A percentile compares a stretch with the other conserved stretches of the same genome.
Evolutionary conservation across 495 filamentous ascomycete species (phyloP).

Genomic region (Penicillium arizonense): DNA sequence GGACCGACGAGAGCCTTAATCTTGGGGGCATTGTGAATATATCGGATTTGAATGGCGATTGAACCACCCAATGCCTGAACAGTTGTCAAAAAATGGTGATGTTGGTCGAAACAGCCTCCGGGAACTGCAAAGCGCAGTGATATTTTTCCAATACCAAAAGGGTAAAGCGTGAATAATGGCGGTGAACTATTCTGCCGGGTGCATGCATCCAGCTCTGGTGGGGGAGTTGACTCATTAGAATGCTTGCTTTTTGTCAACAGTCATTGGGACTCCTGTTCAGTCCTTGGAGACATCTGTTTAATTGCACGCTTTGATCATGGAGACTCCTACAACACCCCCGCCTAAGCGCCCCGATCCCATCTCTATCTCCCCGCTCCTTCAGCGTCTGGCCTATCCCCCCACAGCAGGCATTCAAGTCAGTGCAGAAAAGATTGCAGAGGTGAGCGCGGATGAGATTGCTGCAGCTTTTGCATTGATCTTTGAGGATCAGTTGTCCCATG

Average conservation of each 20-base stretch:
- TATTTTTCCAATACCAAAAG: conserved; percentile 26
- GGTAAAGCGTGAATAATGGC: conserved; percentile 11
- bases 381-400: conserved; percentile 69
- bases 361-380: conserved; percentile 79
- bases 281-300: background rate
- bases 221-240: background rate
- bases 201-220: conserved; percentile 12
- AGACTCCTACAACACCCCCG: conserved; percentile 19
- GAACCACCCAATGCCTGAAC: conserved; percentile 1
- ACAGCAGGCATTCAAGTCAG: conserved; percentile 53
- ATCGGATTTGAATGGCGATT: background rate
- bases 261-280: background rate
- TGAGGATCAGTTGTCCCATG: conserved; percentile 74
- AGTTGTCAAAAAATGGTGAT: conserved; percentile 11
- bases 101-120: conserved; percentile 19
- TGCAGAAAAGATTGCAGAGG: conserved; percentile 78
- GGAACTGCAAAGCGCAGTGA: conserved; percentile 19
- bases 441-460: conserved; percentile 79
- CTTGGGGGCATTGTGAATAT: conserved; percentile 46
- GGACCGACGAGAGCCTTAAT: conserved; percentile 37
- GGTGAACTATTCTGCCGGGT: conserved; percentile 19
- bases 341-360: conserved; percentile 40
- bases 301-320: background rate
- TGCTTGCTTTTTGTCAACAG: background rate
- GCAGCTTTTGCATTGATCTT: conserved; percentile 86